A percentile compares a stretch with the other conserved stretches of the same genome.
Evolutionary conservation across 2,329 filamentous ascomycete species (phyloP).

Genomic region (Exophiala alcalophila): DNA sequence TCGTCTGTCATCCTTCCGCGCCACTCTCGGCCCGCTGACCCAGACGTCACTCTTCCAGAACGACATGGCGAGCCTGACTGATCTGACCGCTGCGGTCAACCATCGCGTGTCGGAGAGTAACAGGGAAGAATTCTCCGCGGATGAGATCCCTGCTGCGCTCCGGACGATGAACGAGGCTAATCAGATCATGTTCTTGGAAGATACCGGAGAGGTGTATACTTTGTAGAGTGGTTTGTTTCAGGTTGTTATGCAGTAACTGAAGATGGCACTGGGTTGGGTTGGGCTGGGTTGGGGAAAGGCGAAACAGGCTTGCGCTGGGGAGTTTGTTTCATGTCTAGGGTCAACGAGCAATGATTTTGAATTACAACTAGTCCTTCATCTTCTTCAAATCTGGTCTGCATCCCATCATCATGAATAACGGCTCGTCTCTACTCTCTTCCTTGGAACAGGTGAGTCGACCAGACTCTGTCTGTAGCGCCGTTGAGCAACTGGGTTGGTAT

Average conservation of each 20-base stretch:
- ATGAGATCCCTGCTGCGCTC: conserved; percentile 74
- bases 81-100: conserved; percentile 78
- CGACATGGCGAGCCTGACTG: conserved; percentile 73
- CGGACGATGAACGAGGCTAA: conserved; percentile 77
- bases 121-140: conserved; percentile 62
- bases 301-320: no score
- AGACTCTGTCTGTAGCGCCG: no score
- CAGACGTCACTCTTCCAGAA: conserved; percentile 80
- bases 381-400: no score
- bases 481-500: no score
- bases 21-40: conserved; percentile 77
- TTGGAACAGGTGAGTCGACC: no score
- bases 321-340: no score
- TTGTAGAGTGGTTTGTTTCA: conserved; percentile 17
- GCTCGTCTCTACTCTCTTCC: no score
- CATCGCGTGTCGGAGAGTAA: conserved; percentile 51
- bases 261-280: no score
- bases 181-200: conserved; percentile 71
- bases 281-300: no score
- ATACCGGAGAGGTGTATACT: conserved; percentile 28
- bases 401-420: no score
- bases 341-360: no score
- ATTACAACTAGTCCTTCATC: no score
- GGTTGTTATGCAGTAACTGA: background rate
- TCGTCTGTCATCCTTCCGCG: conserved; percentile 70